These are phyloP conservation scores for Globisporangium yorkense DNA, from an alignment of 352 stramenopile species.

Conservation along the genomic window DNA sequence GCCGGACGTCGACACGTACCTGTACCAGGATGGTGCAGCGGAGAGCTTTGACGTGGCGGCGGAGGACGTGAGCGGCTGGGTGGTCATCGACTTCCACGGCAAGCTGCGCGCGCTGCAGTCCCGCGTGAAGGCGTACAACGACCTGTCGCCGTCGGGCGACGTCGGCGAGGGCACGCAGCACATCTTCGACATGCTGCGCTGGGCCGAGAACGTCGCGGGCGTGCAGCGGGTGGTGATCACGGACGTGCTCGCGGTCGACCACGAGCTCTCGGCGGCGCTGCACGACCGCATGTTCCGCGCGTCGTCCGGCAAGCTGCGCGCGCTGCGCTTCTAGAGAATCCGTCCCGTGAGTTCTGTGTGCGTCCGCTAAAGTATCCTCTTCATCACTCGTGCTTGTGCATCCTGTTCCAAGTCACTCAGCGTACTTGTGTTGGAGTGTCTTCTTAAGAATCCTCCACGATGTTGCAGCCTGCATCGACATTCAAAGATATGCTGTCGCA, in stretches of 20 bases:
- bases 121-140: slow-evolving; percentile 61
- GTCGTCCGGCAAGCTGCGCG: slow-evolving; percentile 62
- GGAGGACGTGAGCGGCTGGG: slow-evolving; percentile 45
- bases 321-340: slow-evolving; percentile 31
- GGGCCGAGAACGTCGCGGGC: slow-evolving; percentile 66
- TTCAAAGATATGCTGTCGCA: too few relatives aligned
- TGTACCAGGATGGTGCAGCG: slow-evolving; percentile 44
- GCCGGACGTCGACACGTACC: slow-evolving; percentile 90
- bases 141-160: slow-evolving; percentile 68
- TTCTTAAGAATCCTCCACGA: too few relatives aligned
- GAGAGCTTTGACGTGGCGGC: slow-evolving; percentile 29
- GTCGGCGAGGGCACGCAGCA: slow-evolving; percentile 60
- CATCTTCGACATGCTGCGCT: slow-evolving; percentile 84
- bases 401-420: too few relatives aligned
- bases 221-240: slow-evolving; percentile 71
- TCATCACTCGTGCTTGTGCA: not conserved
- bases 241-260: slow-evolving; percentile 37
- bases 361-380: not conserved
- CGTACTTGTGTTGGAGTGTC: too few relatives aligned
- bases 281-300: slow-evolving; percentile 83
- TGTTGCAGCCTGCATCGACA: too few relatives aligned
- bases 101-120: slow-evolving; percentile 37
- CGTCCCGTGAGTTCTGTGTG: not conserved
- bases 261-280: slow-evolving; percentile 72
- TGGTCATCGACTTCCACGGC: slow-evolving; percentile 79